phyloP scores from a whole-genome alignment of 192 early-diverging fungal genomes.

The Fimicolochytrium jonesii region DNA sequence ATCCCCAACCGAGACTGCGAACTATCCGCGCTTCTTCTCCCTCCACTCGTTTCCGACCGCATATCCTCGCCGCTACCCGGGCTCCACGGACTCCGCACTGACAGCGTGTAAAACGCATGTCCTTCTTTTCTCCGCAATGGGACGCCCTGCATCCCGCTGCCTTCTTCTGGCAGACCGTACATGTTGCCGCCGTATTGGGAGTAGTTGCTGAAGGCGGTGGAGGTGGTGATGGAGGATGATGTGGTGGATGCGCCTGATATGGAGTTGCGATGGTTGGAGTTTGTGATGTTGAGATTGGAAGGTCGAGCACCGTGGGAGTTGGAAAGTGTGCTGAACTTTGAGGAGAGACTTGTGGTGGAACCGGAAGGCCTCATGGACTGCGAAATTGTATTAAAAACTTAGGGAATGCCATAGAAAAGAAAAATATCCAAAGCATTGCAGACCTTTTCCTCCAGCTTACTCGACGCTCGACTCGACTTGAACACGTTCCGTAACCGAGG shows the following conservation, averaged over 20 bases:
- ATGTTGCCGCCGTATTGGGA: background rate
- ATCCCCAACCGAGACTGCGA: no score
- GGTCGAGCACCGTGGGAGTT: constrained; percentile 12
- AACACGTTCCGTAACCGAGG: constrained; percentile 7
- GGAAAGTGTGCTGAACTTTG: constrained; percentile 24
- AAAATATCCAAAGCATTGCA: background rate
- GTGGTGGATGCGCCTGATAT: constrained; percentile 15
- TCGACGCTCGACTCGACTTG: background rate
- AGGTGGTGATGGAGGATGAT: constrained; percentile 14
- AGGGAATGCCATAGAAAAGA: background rate
- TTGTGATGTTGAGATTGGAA: background rate
- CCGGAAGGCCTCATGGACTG: background rate
- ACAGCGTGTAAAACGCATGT: constrained; percentile 17
- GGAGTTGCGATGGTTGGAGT: constrained; percentile 7
- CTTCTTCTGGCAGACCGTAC: background rate
- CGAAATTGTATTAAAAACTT: background rate
- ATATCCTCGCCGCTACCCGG: no score
- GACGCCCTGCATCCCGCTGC: constrained; percentile 3
- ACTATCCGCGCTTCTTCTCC: background rate
- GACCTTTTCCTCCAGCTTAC: constrained; percentile 4
- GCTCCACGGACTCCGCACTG: constrained; percentile 14
- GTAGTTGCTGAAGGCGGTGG: constrained; percentile 14
- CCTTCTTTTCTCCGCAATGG: constrained; percentile 20
- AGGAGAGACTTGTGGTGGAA: constrained; percentile 17
- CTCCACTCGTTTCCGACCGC: no score